Evolutionary conservation across 768 basidiomycete genomes (phyloP), one percentile per base, ranked within the genome.

Genomic region (Scleroderma bovista): DNA sequence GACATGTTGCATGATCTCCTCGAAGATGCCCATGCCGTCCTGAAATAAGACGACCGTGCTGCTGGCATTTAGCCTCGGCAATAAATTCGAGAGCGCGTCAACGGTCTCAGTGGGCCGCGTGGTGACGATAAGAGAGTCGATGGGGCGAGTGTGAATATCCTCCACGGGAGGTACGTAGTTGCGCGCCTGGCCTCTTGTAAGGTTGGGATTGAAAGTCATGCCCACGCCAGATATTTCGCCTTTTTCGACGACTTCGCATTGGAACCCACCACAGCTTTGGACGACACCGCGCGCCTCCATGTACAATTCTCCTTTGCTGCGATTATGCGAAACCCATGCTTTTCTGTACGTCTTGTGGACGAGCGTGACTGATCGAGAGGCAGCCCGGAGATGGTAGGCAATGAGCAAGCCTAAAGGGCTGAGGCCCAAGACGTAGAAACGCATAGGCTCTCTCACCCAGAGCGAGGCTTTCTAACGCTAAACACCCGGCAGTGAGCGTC

Each of bases 11-110:
- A 90, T 64, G 43, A 96, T 75, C 52, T 80, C 71, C 49, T 98
- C 94, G 65, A 92, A 89, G 9, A 94, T 71, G 11, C 93, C 95
- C 83, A 96, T 88, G 22, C 95, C 95, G 63, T 95, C 95, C 61
- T 95, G 90, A 47, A 97, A 68, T n/a, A 99, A 78, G 2, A 95
- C 88, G 55, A 98, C 83, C 32, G 93, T 95, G 39, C 85, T 87
- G 44, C 77, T 65, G 0, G 75, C 62, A 4, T 76, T 72, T 17
- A 97, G 68, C 16, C 92, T 79, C 12, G 79, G 80, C 16, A 77
- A 67, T 48, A 97, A 77, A 1, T 65, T 60, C 16, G 67, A 64
- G 32, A 99, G 56, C 4, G 86, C 81, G 3, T 65, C 60, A 3
- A 84, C 45, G 4, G 86, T 87, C 9, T 76, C 72, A 15, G 82